phyloP scores from a whole-genome alignment of 2,329 filamentous ascomycete species.

The Alternaria brassicae region DNA sequence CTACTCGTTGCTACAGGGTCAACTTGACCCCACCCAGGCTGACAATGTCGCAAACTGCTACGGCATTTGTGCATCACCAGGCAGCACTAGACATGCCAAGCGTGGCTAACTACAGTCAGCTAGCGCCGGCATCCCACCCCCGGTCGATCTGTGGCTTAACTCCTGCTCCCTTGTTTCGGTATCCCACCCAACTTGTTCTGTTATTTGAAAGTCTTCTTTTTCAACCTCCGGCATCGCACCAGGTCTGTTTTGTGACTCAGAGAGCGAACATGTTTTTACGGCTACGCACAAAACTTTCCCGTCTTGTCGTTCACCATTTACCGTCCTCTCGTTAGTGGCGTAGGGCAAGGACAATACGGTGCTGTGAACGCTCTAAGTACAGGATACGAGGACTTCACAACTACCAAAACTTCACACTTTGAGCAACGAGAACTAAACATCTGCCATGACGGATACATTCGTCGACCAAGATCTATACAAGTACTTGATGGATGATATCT shows the following conservation, averaged over 20 bases:
- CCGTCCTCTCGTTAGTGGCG: background rate
- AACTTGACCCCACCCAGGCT: background rate
- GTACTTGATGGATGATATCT: background rate
- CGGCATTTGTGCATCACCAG: background rate
- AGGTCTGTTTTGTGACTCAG: background rate
- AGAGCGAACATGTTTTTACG: background rate
- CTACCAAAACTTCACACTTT: background rate
- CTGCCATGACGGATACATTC: no score
- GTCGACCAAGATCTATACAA: fast-evolving
- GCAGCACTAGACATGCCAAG: background rate
- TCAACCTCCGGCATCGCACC: background rate
- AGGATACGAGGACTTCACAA: background rate
- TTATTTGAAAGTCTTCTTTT: background rate
- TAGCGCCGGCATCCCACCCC: background rate
- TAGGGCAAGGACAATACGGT: background rate
- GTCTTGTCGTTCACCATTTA: background rate
- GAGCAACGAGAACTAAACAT: no score
- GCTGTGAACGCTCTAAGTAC: no score
- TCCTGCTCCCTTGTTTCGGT: background rate
- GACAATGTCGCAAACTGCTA: background rate
- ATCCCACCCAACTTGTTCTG: background rate
- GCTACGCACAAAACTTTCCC: background rate
- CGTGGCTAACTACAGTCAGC: background rate
- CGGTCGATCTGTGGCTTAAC: background rate
- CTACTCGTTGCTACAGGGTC: background rate